Base-by-base conservation (phyloP, 148 eudicot genomes). In the Heliamphora exappendiculata region DNA sequence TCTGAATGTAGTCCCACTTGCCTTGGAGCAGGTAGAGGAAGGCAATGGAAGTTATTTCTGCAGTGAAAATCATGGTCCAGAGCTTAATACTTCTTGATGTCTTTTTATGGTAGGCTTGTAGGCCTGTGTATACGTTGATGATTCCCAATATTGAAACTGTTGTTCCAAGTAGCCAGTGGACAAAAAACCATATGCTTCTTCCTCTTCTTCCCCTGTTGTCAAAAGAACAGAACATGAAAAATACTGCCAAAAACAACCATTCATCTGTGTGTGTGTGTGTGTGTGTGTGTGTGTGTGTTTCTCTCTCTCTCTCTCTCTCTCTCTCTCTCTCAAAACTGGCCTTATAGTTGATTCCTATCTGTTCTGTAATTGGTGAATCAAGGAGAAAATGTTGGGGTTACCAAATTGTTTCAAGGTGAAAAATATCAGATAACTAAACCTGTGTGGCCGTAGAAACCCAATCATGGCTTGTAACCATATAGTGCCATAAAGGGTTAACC, bases 111-210 rank as follows among this genome's bases (percentile, higher is more conserved):
- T 89, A 93, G 55, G 92, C 96, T 70, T 84, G 84, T 82, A 93
- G 78, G 29, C 98, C 98, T 57, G 87, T 86, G 81, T 85, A 93
- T 7, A 93, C 78, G 73, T 88, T 89, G 68, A 92, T 71, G 66
- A 92, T 81, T 83, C 97, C 97, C 24, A 88, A 75, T 33, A 88
- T 63, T 64, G 88, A 78, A 58, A 89, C 82, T 0, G 82, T 62
- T 41, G 86, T 89, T 55, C 97, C 97, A 33, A 85, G 74, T 34
- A 83, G n/a, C 96, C 98, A 93, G 76, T 91, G 98, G 39, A 84
- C 33, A 34, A 89, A 68, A 73, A 88, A 89, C 98, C 98, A 93
- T 14, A 78, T 3, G 59, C 88, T 81, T 76, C 98, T 89, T 53
- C 76, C 83, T 75, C 82, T 84, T 53, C 85, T 82, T 62, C 92